phyloP scores from a whole-genome alignment of 257 asterid genomes.

The Ilex aquifolium region DNA sequence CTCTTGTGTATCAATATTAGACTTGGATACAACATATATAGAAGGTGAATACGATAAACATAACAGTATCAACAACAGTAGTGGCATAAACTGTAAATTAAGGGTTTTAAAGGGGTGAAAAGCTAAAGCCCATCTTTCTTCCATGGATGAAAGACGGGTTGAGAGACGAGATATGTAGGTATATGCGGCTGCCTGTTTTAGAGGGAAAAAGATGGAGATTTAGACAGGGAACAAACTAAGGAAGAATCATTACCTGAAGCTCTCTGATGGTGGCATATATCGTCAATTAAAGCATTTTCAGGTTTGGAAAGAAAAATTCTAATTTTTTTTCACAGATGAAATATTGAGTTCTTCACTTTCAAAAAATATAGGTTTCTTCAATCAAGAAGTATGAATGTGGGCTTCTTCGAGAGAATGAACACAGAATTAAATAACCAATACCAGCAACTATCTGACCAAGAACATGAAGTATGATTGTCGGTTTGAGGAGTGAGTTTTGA shows the following conservation, averaged over 20 bases:
- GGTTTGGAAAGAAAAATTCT: no score
- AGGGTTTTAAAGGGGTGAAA: conserved; percentile 7
- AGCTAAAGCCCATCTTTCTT: conserved; percentile 22
- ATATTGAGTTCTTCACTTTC: no score
- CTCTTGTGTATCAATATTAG: conserved; percentile 27
- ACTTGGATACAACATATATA: conserved; percentile 15
- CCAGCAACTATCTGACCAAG: no score
- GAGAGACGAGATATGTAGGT: not conserved
- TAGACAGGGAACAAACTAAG: not conserved
- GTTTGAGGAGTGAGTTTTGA: no score
- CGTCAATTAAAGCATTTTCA: no score
- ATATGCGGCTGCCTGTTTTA: not conserved
- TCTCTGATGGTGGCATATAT: no score
- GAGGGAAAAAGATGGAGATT: not conserved
- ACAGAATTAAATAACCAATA: no score
- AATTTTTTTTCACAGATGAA: no score
- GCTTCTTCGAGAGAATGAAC: no score
- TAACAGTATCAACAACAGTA: conserved; percentile 15
- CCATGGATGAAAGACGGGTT: conserved; percentile 13
- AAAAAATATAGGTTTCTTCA: no score
- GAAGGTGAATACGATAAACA: conserved; percentile 13
- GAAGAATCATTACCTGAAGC: not conserved
- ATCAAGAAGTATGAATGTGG: no score
- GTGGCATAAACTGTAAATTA: conserved; percentile 10
- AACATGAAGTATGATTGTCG: no score